Percentiles rank a stretch among this genome's conserved stretches.
These are phyloP conservation scores for Pestalotiopsis sp. DNA, from an alignment of 2,329 filamentous ascomycete species.

Conservation along the genomic window DNA sequence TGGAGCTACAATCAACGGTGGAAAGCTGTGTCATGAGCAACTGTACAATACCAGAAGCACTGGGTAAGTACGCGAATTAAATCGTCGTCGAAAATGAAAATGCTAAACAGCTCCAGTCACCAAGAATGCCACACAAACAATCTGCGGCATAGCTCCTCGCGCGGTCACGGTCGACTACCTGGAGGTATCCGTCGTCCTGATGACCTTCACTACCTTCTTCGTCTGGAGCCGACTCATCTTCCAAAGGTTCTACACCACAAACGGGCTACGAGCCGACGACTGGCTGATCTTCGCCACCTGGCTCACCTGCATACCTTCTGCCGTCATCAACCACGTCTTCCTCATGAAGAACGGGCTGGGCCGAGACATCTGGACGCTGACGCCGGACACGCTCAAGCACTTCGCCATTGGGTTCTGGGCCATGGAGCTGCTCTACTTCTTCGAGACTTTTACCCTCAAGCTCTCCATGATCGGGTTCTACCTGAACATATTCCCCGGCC, in stretches of 20 bases:
- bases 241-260: slow-evolving; percentile 12
- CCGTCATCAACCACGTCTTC: background rate
- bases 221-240: slow-evolving; percentile 14
- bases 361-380: slow-evolving; percentile 3
- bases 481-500: slow-evolving; percentile 30
- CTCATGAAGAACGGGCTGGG: slow-evolving; percentile 2
- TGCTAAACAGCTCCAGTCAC: slow-evolving; percentile 4
- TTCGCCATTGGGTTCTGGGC: slow-evolving; percentile 27
- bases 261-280: background rate
- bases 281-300: slow-evolving; percentile 1
- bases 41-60: slow-evolving; percentile 12
- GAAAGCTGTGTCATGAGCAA: slow-evolving; percentile 12
- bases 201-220: slow-evolving; percentile 7
- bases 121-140: slow-evolving; percentile 18
- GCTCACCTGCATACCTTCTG: background rate
- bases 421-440: slow-evolving; percentile 23
- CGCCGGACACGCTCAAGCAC: slow-evolving; percentile 22
- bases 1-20: background rate
- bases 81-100: background rate
- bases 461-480: slow-evolving; percentile 30
- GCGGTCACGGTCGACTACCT: slow-evolving; percentile 12
- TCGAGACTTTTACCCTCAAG: slow-evolving; percentile 27
- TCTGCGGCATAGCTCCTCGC: slow-evolving; percentile 13
- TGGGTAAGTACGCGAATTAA: slow-evolving; percentile 9
- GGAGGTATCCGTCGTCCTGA: slow-evolving; percentile 11